Evolutionary conservation across 345 rosid genomes (phyloP).

Genomic region (Litchi chinensis): DNA sequence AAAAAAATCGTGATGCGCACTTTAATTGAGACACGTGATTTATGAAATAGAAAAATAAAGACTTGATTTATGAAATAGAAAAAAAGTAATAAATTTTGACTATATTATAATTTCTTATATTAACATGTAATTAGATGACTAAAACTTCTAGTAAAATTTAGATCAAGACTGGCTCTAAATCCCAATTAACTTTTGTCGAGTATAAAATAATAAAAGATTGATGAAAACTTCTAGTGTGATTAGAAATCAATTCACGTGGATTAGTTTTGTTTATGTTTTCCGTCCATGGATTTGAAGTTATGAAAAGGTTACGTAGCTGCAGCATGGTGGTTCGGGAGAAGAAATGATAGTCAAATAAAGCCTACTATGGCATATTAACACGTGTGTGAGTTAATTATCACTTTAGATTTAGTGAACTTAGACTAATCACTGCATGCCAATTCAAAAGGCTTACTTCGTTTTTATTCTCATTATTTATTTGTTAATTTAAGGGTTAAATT

Average conservation of each 20-base stretch:
- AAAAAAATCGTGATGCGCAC: no score
- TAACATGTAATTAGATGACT: no score
- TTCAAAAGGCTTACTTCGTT: not conserved
- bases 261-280: not conserved
- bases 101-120: no score
- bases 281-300: constrained; percentile 12
- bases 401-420: not conserved
- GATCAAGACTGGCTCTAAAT: no score
- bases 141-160: no score
- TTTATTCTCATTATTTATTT: not conserved
- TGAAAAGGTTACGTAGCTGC: not conserved
- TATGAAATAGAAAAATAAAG: no score
- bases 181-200: no score
- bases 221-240: not conserved
- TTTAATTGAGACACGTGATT: no score
- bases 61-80: no score
- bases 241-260: constrained; percentile 6
- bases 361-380: not conserved
- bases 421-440: not conserved
- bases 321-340: not conserved
- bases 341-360: constrained; percentile 10
- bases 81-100: no score
- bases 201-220: not conserved
- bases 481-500: not conserved
- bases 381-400: constrained; percentile 16